Evolutionary conservation across 2,329 filamentous ascomycete species (phyloP), one percentile per base, ranked within the genome.

Genomic region (Didymella glomerata): DNA sequence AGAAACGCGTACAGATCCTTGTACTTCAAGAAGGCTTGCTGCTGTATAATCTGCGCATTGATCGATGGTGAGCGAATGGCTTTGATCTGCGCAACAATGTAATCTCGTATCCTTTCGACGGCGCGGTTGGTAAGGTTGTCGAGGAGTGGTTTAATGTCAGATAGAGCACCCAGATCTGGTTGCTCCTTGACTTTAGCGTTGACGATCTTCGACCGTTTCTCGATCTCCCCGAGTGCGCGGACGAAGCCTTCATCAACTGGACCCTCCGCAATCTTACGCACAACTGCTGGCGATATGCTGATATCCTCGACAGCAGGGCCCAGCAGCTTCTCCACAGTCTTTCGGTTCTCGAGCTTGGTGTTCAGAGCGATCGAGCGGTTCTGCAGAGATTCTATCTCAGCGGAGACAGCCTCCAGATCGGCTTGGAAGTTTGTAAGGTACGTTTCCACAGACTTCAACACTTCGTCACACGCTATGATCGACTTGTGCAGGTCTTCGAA

Each of bases 31-130:
- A 99, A 93, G 60, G 90, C 91, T 73, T 96, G 92, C 71, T 97
- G 93, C 75, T 99, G 95, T 48, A 99, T 93, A 57, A 98, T 90
- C 75, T 99, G 95, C 2, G 94, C 93, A 76, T 99, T 98, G 76
- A 98, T 97, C 70, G 94, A 95, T 14, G 95, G 95, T 25, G 94
- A 97, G 56, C 95, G 88, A 51, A 99, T 82, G 4, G 93, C 92
- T 77, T 97, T 97, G 75, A 99, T 95, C 76, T 98, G 94, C 16
- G 91, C 86, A 13, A 99, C 95, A 36, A 99, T 84, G 72, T 96
- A 96, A 76, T 99, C 95, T 58, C 96, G 86, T 76, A 98, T 96
- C 56, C 95, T 88, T 78, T 97, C 93, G 27, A 96, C 84, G n/a
- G 93, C 94, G 81, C 95, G 96, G 54, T 90, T 86, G 20, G 89